Percentiles rank a stretch among this genome's conserved stretches.
Conservation (phyloP, 2,329 filamentous ascomycete species). For the Colletotrichum eremochloae region DNA sequence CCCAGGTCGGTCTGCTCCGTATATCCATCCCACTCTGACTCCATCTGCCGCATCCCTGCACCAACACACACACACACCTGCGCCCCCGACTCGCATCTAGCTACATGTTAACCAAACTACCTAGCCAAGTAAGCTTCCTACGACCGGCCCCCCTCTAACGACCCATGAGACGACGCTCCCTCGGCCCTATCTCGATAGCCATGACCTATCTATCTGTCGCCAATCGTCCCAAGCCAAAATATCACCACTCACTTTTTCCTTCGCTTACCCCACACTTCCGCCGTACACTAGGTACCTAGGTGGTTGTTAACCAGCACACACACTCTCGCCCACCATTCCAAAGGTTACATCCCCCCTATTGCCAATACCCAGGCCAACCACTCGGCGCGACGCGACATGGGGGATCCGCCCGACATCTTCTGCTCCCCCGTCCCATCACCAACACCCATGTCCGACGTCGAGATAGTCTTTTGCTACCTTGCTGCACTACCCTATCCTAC, state of each 20-base stretch:
- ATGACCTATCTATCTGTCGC: neutral
- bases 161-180: neutral
- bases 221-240: neutral
- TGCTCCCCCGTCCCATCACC: neutral
- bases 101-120: neutral
- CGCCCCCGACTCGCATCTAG: no score
- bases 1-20: no score
- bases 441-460: neutral
- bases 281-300: no score
- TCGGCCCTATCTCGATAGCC: neutral
- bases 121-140: no score
- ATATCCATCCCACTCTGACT: neutral
- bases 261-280: neutral
- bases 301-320: no score
- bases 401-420: conserved; percentile 3
- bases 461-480: conserved; percentile 14
- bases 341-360: conserved; percentile 16
- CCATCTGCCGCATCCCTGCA: neutral
- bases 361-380: neutral
- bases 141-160: no score
- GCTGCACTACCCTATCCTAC: neutral
- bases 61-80: neutral
- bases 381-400: neutral
- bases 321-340: neutral
- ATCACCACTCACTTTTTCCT: neutral